phyloP scores from a whole-genome alignment of 495 filamentous ascomycete species.

The Chaetomium fimeti region DNA sequence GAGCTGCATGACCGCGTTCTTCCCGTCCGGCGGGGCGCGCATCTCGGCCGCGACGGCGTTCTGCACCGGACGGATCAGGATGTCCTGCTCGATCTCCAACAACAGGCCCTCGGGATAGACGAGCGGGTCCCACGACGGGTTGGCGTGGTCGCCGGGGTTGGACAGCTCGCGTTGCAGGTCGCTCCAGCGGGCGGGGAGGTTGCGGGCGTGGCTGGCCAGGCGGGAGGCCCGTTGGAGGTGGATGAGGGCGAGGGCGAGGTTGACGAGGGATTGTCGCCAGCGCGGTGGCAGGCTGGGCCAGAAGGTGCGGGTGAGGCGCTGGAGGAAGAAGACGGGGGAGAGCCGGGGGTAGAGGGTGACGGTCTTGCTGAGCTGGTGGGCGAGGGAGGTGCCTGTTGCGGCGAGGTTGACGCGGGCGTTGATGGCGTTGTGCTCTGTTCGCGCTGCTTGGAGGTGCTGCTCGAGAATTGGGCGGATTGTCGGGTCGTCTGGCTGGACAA shows the following conservation, averaged over 20 bases:
- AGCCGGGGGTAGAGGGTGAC: conserved; percentile 30
- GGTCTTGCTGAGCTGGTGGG: conserved; percentile 5
- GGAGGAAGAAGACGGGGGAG: conserved; percentile 39
- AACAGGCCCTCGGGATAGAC: conserved; percentile 57
- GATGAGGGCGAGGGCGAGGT: conserved; percentile 40
- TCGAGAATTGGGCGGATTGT: not conserved
- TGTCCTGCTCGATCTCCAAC: conserved; percentile 62
- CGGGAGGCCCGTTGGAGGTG: conserved; percentile 42
- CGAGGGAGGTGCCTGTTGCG: conserved; percentile 7
- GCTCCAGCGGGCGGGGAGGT: conserved; percentile 24
- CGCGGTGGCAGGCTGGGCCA: conserved; percentile 25
- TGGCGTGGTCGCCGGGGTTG: too few species aligned
- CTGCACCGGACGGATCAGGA: conserved; percentile 63
- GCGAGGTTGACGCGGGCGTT: not conserved
- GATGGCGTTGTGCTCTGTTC: not conserved
- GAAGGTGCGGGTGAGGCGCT: conserved; percentile 34
- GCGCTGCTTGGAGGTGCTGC: not conserved
- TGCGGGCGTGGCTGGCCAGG: conserved; percentile 24
- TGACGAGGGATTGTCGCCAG: conserved; percentile 38
- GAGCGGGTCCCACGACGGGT: conserved; percentile 40
- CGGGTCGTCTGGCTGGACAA: not conserved
- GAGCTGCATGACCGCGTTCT: conserved; percentile 62
- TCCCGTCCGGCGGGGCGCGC: conserved; percentile 44
- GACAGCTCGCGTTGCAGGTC: conserved; percentile 31
- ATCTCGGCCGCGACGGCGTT: conserved; percentile 56